Evolutionary conservation across 805 yeast species (phyloP).

Genomic region (Yarrowia phangngaensis): DNA sequence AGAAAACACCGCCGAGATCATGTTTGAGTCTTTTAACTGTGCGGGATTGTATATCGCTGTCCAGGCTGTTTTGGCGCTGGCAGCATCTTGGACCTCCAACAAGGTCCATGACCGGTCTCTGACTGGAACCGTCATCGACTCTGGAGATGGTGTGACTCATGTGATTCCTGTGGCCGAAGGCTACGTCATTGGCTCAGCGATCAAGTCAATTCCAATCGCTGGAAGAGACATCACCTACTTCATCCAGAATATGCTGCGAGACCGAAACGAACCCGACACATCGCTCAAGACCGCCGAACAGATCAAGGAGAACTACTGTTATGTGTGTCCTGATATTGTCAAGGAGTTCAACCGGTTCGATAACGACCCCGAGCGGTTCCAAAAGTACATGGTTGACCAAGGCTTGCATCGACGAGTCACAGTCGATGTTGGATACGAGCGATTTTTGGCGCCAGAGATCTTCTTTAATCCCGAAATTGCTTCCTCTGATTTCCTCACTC

Average conservation of each 20-base stretch:
- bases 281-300: conserved; percentile 93
- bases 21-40: conserved; percentile 98
- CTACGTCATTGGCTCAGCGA: conserved; percentile 95
- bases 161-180: conserved; percentile 99
- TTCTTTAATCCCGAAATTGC: conserved; percentile 98
- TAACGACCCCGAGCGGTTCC: conserved; percentile 88
- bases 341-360: conserved; percentile 94
- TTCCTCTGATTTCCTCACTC: conserved; percentile 90
- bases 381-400: conserved; percentile 85
- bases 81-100: conserved; percentile 98
- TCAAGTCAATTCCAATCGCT: conserved; percentile 96
- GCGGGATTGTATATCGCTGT: conserved; percentile 98
- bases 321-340: conserved; percentile 96
- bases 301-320: conserved; percentile 94
- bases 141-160: conserved; percentile 99
- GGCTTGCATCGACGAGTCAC: conserved; percentile 56
- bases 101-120: conserved; percentile 92
- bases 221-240: conserved; percentile 96
- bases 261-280: conserved; percentile 93
- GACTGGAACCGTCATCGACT: conserved; percentile 97
- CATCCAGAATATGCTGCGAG: conserved; percentile 89
- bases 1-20: conserved; percentile 96
- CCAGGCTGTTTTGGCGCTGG: conserved; percentile 96
- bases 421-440: conserved; percentile 95
- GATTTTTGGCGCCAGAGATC: conserved; percentile 98